phyloP scores from a whole-genome alignment of 129 eudicot species.

The Flaveria trinervia region DNA sequence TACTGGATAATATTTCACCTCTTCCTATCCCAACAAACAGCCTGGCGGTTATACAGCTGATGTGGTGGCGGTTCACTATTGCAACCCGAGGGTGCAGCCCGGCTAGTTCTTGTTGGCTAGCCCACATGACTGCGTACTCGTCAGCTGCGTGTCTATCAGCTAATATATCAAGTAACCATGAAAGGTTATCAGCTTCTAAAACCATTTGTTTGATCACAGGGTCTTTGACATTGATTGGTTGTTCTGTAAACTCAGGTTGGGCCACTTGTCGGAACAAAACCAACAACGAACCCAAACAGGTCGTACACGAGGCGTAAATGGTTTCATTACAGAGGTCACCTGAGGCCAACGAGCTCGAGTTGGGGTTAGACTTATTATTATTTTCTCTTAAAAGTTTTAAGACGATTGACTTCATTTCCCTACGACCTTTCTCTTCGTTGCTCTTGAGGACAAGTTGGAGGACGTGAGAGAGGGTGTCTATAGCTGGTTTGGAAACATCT shows the following conservation, averaged over 20 bases:
- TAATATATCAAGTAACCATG: conserved; percentile 90
- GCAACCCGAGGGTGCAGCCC: conserved; percentile 56
- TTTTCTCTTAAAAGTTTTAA: conserved; percentile 78
- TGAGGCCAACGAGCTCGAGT: conserved; percentile 50
- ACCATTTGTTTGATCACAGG: conserved; percentile 62
- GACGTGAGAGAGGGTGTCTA: conserved; percentile 79
- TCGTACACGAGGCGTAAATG: conserved; percentile 59
- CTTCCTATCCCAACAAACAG: conserved; percentile 82
- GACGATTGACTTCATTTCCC: conserved; percentile 87
- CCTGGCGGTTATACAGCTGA: conserved; percentile 78
- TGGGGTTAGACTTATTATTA: conserved; percentile 45
- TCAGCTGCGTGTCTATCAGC: conserved; percentile 74
- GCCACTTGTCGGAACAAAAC: conserved; percentile 60
- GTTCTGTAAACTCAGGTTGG: conserved; percentile 46
- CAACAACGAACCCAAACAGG: conserved; percentile 55
- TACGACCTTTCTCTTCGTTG: conserved; percentile 79
- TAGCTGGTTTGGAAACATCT: conserved; percentile 57
- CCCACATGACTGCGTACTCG: conserved; percentile 79
- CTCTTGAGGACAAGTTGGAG: conserved; percentile 87
- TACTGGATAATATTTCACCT: conserved; percentile 80
- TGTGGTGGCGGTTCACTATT: conserved; percentile 54
- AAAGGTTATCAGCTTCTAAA: conserved; percentile 76
- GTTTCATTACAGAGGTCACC: conserved; percentile 59
- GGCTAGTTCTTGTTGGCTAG: conserved; percentile 76
- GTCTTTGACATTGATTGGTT: conserved; percentile 43